phyloP scores from a whole-genome alignment of 139 green algal species.

The Pleodorina starrii region DNA sequence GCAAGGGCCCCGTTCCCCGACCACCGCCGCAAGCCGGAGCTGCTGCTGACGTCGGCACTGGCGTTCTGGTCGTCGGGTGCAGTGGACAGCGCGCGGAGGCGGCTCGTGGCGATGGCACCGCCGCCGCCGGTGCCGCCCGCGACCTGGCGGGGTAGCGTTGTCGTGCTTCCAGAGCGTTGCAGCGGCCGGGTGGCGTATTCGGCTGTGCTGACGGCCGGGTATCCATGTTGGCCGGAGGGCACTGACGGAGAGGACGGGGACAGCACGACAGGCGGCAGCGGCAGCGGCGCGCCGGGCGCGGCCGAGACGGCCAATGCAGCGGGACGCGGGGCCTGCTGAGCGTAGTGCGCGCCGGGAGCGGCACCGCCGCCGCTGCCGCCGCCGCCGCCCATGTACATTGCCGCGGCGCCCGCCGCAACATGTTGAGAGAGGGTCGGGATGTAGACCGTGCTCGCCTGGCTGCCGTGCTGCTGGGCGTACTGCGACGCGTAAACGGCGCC shows the following conservation, averaged over 20 bases:
- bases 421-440: constrained; percentile 13
- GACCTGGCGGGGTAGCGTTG: not conserved
- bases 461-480: constrained; percentile 13
- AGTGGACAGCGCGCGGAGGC: not conserved
- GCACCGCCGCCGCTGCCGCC: not conserved
- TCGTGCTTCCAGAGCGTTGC: not conserved
- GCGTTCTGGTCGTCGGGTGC: not conserved
- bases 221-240: not conserved
- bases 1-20: not conserved
- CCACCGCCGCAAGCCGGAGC: not conserved
- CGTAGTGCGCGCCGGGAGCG: not conserved
- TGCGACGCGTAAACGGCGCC: constrained; percentile 20
- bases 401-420: not conserved
- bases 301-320: not conserved
- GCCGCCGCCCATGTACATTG: not conserved
- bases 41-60: constrained; percentile 35
- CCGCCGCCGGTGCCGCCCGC: not conserved
- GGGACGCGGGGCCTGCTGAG: not conserved
- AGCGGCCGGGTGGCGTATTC: not conserved
- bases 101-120: not conserved
- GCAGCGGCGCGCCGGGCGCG: too few species aligned
- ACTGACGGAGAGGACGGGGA: not conserved
- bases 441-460: constrained; percentile 9
- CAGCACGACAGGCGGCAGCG: not conserved
- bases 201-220: not conserved